Percentiles rank a stretch among this genome's conserved stretches.
These are phyloP conservation scores for Penicillium vulpinum DNA, from an alignment of 2,329 filamentous ascomycete genomes.

Conservation along the genomic window DNA sequence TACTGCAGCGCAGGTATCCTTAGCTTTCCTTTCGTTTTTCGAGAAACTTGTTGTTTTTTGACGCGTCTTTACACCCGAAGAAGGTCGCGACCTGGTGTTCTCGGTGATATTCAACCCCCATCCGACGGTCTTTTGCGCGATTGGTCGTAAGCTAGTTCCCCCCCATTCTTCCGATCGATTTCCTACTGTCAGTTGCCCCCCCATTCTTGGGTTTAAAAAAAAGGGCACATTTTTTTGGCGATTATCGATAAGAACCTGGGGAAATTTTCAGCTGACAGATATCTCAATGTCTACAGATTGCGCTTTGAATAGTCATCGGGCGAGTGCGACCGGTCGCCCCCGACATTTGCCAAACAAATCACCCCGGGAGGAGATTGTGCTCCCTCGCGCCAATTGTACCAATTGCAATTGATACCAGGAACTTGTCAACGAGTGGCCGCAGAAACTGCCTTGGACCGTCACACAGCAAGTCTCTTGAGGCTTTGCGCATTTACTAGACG, in stretches of 20 bases:
- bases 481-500: constrained; percentile 28
- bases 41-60: constrained; percentile 12
- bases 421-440: constrained; percentile 18
- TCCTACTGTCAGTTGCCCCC: constrained; percentile 16
- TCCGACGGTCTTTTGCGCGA: constrained; percentile 14
- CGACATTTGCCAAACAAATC: constrained; percentile 17
- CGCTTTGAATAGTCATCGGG: constrained; percentile 22
- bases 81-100: constrained; percentile 24
- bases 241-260: constrained; percentile 20
- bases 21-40: constrained; percentile 17
- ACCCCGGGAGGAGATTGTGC: constrained; percentile 27
- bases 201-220: constrained; percentile 14
- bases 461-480: constrained; percentile 21
- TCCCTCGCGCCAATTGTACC: constrained; percentile 22
- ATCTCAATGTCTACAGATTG: constrained; percentile 18
- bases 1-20: constrained; percentile 35
- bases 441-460: constrained; percentile 25
- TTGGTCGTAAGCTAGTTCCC: constrained; percentile 15
- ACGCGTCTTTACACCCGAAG: constrained; percentile 16
- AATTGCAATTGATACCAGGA: constrained; percentile 26
- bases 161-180: constrained; percentile 30
- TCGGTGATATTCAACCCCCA: constrained; percentile 8
- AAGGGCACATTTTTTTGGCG: constrained; percentile 19
- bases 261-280: constrained; percentile 13
- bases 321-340: constrained; percentile 28